Base-by-base conservation (phyloP, 2,329 filamentous ascomycete species). In the Tolypocladium tundrense region DNA sequence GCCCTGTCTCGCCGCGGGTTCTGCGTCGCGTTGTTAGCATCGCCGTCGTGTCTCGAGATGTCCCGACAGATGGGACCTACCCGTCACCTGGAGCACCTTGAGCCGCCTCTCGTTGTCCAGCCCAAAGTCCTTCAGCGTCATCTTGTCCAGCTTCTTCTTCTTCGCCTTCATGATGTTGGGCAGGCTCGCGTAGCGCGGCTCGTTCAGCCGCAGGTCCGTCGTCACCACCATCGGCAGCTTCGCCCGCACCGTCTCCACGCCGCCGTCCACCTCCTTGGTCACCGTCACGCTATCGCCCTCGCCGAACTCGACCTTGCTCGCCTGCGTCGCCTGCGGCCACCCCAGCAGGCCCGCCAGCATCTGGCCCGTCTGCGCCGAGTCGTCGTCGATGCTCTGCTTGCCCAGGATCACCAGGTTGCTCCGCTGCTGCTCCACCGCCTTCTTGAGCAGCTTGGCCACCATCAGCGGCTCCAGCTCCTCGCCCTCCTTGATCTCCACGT, bases 161-260 rank as follows among this genome's bases (percentile, higher is more conserved):
- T 99, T 99, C 56, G 94, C 94, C 87, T 97, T 99, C 94, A 99
- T 99, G 64, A 99, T 97, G 72, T 97, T 97, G 55, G 92, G 93
- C 83, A 99, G 74, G 74, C 86, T 96, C 27, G 93, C 94, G 73
- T 96, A 99, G 63, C 94, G 81, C 60, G 94, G 94, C 83, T 95
- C 91, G 70, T 99, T 99, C 72, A 99, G 78, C 56, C 94, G 79
- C 76, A 99, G 74, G 78, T 99, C 94, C 61, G 94, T 96, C 61
- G 94, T 99, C 66, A 99, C 89, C 56, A 99, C 79, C 86, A 97
- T 86, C 0, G 94, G 94, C 74, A 99, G 76, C 78, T 88, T 90
- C 1, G 90, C 86, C 72, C 81, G 82, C 57, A 99, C 78, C 62
- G 92, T 97, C 82, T 97, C 94, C 42, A 90, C 88, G 64, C 94